A percentile compares a stretch with the other conserved stretches of the same genome.
phyloP scores from a whole-genome alignment of 371 early-diverging fungal genomes.

The Paraphysoderma sedebokerense region DNA sequence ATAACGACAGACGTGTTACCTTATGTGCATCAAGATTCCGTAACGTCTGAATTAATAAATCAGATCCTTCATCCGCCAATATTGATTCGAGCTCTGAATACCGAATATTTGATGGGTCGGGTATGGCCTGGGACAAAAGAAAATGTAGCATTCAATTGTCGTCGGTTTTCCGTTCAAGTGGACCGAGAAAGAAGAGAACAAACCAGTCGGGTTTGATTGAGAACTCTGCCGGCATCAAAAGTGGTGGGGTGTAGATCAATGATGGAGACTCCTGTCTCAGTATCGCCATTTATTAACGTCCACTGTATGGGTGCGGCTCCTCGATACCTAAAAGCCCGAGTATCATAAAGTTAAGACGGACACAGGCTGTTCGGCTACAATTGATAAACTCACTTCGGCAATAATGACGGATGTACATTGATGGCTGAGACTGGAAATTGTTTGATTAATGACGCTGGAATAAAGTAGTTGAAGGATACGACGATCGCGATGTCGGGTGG shows the following conservation, averaged over 20 bases:
- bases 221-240: constrained; percentile 75
- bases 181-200: background rate
- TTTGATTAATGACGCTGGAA: constrained; percentile 49
- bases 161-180: constrained; percentile 1
- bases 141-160: constrained; percentile 4
- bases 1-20: constrained; percentile 10
- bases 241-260: constrained; percentile 55
- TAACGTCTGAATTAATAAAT: constrained; percentile 39
- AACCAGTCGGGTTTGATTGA: constrained; percentile 31
- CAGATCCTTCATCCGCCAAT: constrained; percentile 44
- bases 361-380: background rate
- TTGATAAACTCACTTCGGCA: constrained; percentile 48
- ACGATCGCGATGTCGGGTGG: constrained; percentile 41
- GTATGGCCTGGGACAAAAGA: constrained; percentile 18
- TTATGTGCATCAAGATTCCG: constrained; percentile 30
- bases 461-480: constrained; percentile 75
- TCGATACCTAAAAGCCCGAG: constrained; percentile 60
- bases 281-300: constrained; percentile 58
- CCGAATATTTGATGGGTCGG: constrained; percentile 7
- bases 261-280: constrained; percentile 66
- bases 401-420: constrained; percentile 75
- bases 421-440: constrained; percentile 50
- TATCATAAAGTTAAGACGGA: no score
- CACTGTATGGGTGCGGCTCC: constrained; percentile 87
- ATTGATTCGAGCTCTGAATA: constrained; percentile 26